These are phyloP conservation scores for Acacia crassicarpa DNA, from an alignment of 306 rosid genomes.

Conservation along the genomic window DNA sequence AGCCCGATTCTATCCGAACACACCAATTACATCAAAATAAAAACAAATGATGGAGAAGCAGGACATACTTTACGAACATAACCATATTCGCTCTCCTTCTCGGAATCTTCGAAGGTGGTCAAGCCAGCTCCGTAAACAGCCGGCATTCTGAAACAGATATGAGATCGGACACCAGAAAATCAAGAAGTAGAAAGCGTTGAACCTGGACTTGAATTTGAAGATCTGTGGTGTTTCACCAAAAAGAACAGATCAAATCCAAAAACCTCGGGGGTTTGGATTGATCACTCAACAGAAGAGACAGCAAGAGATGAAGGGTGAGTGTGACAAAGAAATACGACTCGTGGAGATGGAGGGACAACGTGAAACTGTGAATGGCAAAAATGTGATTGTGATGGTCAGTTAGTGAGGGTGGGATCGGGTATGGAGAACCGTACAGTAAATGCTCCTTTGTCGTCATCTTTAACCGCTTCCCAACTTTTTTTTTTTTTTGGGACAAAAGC, in stretches of 20 bases:
- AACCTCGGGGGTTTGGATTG: slow-evolving; percentile 40
- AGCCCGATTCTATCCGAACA: neutral
- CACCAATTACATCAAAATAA: neutral
- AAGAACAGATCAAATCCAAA: slow-evolving; percentile 28
- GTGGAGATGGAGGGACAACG: slow-evolving; percentile 10
- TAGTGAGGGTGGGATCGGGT: neutral
- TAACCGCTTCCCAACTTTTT: too few species aligned
- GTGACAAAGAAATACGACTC: neutral
- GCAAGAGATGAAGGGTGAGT: neutral
- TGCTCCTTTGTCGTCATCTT: neutral
- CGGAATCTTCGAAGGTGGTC: slow-evolving; percentile 94
- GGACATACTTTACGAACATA: slow-evolving; percentile 89
- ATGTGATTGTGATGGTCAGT: neutral
- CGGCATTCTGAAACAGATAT: slow-evolving; percentile 65
- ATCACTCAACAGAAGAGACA: neutral
- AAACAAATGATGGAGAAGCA: neutral
- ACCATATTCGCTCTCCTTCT: slow-evolving; percentile 99
- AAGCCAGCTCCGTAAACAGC: slow-evolving; percentile 83
- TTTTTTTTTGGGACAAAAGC: too few species aligned
- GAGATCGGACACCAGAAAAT: slow-evolving; percentile 31
- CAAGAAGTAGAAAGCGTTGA: neutral
- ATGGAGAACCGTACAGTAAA: neutral
- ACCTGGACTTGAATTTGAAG: slow-evolving; percentile 15
- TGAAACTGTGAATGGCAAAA: neutral
- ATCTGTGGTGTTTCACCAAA: neutral